Evolutionary conservation across 495 filamentous ascomycete genomes (phyloP).

Genomic region (Lasiosphaeria hispida): DNA sequence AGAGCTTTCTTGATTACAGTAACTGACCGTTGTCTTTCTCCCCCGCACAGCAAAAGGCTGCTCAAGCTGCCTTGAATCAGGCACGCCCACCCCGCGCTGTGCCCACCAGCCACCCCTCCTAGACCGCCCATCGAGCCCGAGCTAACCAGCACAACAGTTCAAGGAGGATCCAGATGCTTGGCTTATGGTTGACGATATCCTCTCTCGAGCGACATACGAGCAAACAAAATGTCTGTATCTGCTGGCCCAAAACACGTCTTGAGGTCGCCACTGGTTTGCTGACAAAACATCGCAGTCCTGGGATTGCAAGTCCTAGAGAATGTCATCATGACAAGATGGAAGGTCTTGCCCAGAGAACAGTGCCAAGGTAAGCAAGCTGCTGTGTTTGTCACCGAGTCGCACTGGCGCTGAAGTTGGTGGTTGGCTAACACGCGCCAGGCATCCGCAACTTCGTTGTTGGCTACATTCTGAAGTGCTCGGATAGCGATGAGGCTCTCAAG

Average conservation of each 20-base stretch:
- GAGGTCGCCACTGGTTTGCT: constrained; percentile 33
- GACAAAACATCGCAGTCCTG: constrained; percentile 61
- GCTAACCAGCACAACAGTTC: constrained; percentile 60
- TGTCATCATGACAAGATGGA: constrained; percentile 99
- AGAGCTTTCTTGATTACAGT: constrained; percentile 16
- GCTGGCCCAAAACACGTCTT: constrained; percentile 5
- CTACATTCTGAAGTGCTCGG: constrained; percentile 91
- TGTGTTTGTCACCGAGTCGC: neutral
- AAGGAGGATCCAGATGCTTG: constrained; percentile 98
- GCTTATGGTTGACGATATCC: constrained; percentile 93
- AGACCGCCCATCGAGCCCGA: constrained; percentile 27
- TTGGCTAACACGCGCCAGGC: constrained; percentile 48
- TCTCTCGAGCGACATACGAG: constrained; percentile 82
- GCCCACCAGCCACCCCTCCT: neutral
- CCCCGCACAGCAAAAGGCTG: constrained; percentile 84
- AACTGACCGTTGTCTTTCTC: neutral
- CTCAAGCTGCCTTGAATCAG: constrained; percentile 90
- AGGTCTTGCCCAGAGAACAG: constrained; percentile 91
- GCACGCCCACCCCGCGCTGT: constrained; percentile 47
- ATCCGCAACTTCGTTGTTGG: constrained; percentile 98
- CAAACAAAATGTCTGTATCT: constrained; percentile 87
- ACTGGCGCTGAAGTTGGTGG: neutral
- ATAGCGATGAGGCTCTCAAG: constrained; percentile 79
- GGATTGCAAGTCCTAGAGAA: constrained; percentile 94
- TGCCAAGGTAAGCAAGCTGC: constrained; percentile 65